Evolutionary conservation across 164 flowering plant genomes (phyloP), one percentile per base, ranked within the genome.

Genomic region (Vitis riparia): DNA sequence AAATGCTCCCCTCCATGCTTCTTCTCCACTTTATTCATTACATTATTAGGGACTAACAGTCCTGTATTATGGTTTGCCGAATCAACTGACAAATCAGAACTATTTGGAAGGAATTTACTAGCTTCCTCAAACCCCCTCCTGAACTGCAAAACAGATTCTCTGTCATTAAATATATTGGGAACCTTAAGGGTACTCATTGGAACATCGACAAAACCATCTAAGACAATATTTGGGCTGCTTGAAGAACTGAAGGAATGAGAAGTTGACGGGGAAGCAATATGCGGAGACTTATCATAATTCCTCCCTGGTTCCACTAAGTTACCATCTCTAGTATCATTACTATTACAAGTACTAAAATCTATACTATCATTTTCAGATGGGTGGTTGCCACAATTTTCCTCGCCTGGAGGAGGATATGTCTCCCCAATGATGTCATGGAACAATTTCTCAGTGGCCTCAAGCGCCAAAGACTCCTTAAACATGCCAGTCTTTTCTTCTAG

Each of bases 141-240:
- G 57, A 71, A 71, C 62, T 71, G 66, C 68, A 55, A 2, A 13
- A 71, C 55, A 15, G 75, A 71, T 30, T 71, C 67, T 12, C 52
- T 55, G 9, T 75, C 70, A 65, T n/a, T 59, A 27, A 63, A 55
- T 23, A 52, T 66, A 16, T 70, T 68, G 37, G 75, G 53, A 29
- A 37, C 65, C 57, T 12, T 58, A 58, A 57, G 60, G 12, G 61
- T 52, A 37, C 76, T 73, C 13, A 62, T 55, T 1, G 76, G 76
- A 55, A 63, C 68, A 19, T 73, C 76, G 8, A 8, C 63, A 5
- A 32, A 30, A 6, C 50, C 59, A 56, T 73, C 71, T 49, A 16
- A 13, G 17, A 53, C 37, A 61, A 17, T 60, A 55, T 14, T 44
- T 32, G 14, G 5, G 17, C 68, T 73, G 37, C 48, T 64, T 13